Base-by-base conservation (phyloP, 306 rosid genomes). In the Ochetophila trinervis region DNA sequence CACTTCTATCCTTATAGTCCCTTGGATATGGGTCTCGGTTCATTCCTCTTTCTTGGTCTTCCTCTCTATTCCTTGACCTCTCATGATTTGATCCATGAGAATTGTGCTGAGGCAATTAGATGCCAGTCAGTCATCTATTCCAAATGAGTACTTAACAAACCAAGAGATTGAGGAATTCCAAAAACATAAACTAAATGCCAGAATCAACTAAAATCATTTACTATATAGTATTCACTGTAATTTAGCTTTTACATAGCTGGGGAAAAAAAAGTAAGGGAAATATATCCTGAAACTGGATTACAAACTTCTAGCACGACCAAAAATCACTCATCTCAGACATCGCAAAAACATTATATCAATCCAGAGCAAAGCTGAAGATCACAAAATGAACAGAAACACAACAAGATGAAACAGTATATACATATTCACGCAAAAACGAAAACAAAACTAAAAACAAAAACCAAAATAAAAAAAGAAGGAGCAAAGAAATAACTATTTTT, bases 81-180 rank as follows among this genome's bases (percentile, higher is more conserved):
- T 88, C 89, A 8, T 63, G 77, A 65, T 76, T 81, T 73, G 84
- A 70, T 32, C 89, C 83, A 59, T 66, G 78, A 24, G 83, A 83
- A 66, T 53, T 70, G 20, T 68, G 67, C 95, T 83, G 85, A 73
- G 11, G n/a, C 67, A 75, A 70, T 73, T 44, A 54, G 53, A 60
- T 54, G 52, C 21, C 48, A 62, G 57, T 63, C 73, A 60, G 59
- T 67, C 68, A 71, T 50, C 36, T 32, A 51, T 60, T 57, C 48
- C 55, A 58, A 53, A 68, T 12, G 15, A 40, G 10, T 37, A 5
- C 24, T 32, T 23, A 50, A 6, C 20, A 19, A 70, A 32, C 63
- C 57, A 51, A 42, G 40, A 68, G 40, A 32, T 48, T 16, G 56
- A 74, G 14, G 53, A 49, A 19, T 16, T 49, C 18, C 8, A 49